Evolutionary conservation across 495 filamentous ascomycete genomes (phyloP), one percentile per base, ranked within the genome.

Genomic region (Platismatia glauca): DNA sequence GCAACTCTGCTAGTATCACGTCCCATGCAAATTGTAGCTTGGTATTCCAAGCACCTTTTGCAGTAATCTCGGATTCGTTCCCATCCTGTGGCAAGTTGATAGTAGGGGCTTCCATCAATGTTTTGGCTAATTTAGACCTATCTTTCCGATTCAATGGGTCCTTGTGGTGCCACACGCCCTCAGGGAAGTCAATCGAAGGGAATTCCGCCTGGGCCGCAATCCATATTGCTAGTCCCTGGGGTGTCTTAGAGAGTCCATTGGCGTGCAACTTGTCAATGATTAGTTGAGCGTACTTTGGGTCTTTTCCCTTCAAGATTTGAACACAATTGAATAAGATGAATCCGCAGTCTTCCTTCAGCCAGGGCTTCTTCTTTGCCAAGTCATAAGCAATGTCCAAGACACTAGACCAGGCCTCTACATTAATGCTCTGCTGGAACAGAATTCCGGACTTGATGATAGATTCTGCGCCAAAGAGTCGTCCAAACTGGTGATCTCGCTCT

Each of bases 171-270:
- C 94, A 97, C 18, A 88, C 77, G 63, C 88, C 83, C 48, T 70
- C 71, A 1, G 89, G 89, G 20, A 89, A 77, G 22, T 78, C 78
- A 55, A 85, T 79, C 8, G 80, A 73, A 0, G 89, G 84, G 67
- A 88, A 90, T 50, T 77, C 72, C 61, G 84, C 80, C 63, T 79
- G 75, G 15, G 86, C 80, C 12, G 78, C 79, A 57, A 97, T 76
- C 93, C 93, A 98, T 60, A 96, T 82, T 5, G 89, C 89, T 50
- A 96, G 81, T 22, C 93, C 93, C 70, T 97, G 93, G 0, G 89
- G 86, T 7, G 89, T 91, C 67, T 86, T 84, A 24, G 81, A 82
- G 48, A 94, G 72, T 0, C 88, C 86, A 50, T 81, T 77, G 41
- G 84, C 79, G 29, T 76, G 75, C 12, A 96, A 66, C 18, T 75